Base-by-base conservation (phyloP, 805 yeast genomes). In the Wickerhamiella sergipiensis region DNA sequence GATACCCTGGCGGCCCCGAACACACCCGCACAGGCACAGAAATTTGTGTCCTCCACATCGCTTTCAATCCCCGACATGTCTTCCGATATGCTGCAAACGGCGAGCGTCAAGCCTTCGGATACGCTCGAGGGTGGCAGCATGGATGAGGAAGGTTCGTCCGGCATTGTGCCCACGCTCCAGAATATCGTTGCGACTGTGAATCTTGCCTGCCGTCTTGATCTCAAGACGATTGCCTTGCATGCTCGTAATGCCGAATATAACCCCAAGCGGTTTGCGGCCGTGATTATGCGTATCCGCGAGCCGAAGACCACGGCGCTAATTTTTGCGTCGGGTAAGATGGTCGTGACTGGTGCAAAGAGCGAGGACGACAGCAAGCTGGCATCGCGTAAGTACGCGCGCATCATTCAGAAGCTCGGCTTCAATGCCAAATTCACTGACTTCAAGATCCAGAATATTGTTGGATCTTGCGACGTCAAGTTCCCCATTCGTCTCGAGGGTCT, bases 241-340 rank as follows among this genome's bases (percentile, higher is more conserved):
- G 97, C 97, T 2, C 87, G 98, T 77, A 92, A 92, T 69, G 98
- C 98, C 36, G 98, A 92, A 67, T 92, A 92, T 71, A 92, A 92
- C 63, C 98, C 98, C 48, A 63, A 67, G 66, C 95, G 98, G 73
- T 92, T 92, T 73, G 98, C 98, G 13, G 98, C 98, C 53, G 98
- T 92, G 47, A 92, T 92, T 60, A 92, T 92, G 98, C 85, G 98
- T 76, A 92, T 92, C 60, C 80, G 98, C 69, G 98, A 92, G 67
- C 98, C 98, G 17, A 92, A 92, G 68, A 92, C 98, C 1, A 92
- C 98, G 1, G 97, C 98, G 0, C 75, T 92, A 59, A 92, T 92
- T 58, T 92, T 92, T 68, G 98, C 98, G 1, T 88, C 97, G 1
- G 98, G 98, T 63, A 92, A 92, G 69, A 92, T 92, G 98, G 98